Percentiles rank a stretch among this genome's conserved stretches.
These are phyloP conservation scores for Hortiboletus flavorubellus DNA, from an alignment of 768 basidiomycete genomes.

Conservation along the genomic window DNA sequence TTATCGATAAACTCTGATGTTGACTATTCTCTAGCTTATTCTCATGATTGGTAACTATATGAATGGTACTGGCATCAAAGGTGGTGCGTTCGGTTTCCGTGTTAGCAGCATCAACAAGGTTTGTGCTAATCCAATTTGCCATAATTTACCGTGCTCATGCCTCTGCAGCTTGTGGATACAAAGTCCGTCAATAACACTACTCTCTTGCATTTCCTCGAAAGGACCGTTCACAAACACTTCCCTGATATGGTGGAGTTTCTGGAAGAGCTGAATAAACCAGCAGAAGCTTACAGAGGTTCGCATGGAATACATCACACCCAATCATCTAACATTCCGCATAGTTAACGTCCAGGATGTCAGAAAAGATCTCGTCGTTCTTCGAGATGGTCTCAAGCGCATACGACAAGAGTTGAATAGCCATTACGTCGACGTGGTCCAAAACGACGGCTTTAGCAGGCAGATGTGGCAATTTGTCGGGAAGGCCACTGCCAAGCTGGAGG, in stretches of 20 bases:
- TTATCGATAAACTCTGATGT: not conserved
- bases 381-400: conserved; percentile 74
- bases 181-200: conserved; percentile 95
- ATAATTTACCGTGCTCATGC: not conserved
- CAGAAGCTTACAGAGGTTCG: conserved; percentile 89
- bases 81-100: conserved; percentile 95
- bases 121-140: conserved; percentile 11
- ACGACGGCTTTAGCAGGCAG: conserved; percentile 79
- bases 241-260: conserved; percentile 83
- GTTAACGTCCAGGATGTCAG: conserved; percentile 87
- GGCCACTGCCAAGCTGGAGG: conserved; percentile 72
- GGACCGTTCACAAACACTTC: conserved; percentile 85
- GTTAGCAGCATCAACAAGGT: conserved; percentile 98
- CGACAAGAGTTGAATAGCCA: conserved; percentile 77
- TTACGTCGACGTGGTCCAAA: conserved; percentile 66
- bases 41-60: conserved; percentile 96
- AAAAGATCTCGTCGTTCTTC: conserved; percentile 68
- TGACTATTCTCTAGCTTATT: conserved; percentile 56
- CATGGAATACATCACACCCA: not conserved
- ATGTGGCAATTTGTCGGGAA: conserved; percentile 90
- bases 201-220: conserved; percentile 89
- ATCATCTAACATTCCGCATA: conserved; percentile 31
- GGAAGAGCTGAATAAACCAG: conserved; percentile 83
- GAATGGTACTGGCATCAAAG: conserved; percentile 95
- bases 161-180: conserved; percentile 84